Base-by-base conservation (phyloP, 352 stramenopile genomes). In the Phytophthora multivora region DNA sequence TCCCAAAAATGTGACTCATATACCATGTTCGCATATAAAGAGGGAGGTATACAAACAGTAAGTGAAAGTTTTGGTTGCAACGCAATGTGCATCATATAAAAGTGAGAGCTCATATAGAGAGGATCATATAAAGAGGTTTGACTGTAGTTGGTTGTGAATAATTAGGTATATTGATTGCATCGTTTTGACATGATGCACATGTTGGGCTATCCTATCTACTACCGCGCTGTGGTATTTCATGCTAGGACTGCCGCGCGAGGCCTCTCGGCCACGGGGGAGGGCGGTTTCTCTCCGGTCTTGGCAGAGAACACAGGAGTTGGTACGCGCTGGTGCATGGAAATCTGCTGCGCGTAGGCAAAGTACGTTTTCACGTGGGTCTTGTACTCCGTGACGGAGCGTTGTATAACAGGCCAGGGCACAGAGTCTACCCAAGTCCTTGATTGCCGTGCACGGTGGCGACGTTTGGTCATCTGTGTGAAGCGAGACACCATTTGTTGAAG, bases 351-450 rank as follows among this genome's bases (percentile, higher is more conserved):
- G 51, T 63, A 75, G 23, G 62, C 47, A 45, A 90, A 92, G 60
- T 91, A 91, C 46, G 75, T 87, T 49, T 88, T 74, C 35, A 91
- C 79, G 55, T 85, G 77, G 40, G 62, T 66, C 23, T 76, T 75
- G 77, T 91, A 91, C 73, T 91, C 83, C 19, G 77, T 76, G 26
- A 91, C 58, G 12, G 83, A 77, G 21, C 77, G 80, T 56, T 86
- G 68, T 3, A 89, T 33, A 11, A 75, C 62, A 4, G 53, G 3
- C 50, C 78, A 79, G 3, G 80, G 45, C 18, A 87, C 60, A 13
- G 53, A 31, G 38, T 86, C 69, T 2, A 81, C 73, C 82, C 82
- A 91, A 11, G 69, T 59, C 9, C 64, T 35, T 19, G 58, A 40
- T 19, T 71, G 60, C 38, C 21, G 53, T 45, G 11, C 15, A 19